Evolutionary conservation across 2,329 filamentous ascomycete genomes (phyloP), one percentile per base, ranked within the genome.

Genomic region (Xylaria sp.): DNA sequence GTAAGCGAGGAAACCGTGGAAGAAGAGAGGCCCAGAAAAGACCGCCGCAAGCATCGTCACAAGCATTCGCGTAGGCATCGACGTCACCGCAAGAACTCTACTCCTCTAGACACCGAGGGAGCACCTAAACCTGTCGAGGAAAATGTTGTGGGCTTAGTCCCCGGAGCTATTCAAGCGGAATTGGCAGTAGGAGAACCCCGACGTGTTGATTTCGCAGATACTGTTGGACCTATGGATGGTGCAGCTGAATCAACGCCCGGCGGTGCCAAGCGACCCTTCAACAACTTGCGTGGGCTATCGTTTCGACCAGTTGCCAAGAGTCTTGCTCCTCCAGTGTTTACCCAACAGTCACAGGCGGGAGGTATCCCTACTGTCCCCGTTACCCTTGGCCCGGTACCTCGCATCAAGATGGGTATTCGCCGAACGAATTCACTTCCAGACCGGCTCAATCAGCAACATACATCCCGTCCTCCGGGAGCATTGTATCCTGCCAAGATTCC

Each of bases 371-470:
- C 77, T 6, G 75, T 76, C 4, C 74, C 78, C 9, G 76, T 76
- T 4, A 74, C 82, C 3, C 70, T 80, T 9, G 83, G 86, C 2
- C 82, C 84, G 11, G 83, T 88, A 51, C 87, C 88, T 6, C 84
- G 86, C 36, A 85, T 90, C 66, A 84, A 86, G 49, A 87, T 88
- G 72, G 87, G 88, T n/a, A 88, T 93, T 62, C 89, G 91, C 65
- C 87, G 92, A 63, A 92, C 92, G 23, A 93, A 88, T 77, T 94
- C 92, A 0, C 84, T 94, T 2, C 92, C 92, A 0, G 90, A 91
- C 74, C 87, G 90, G 20, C 84, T 93, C 9, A 88, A 87, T 68
- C 80, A 82, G 26, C 73, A 79, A 20, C 72, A 78, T 4, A 15
- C 78, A 31, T 72, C 82, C 40, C 84, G 86, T 4, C 76, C 85